A percentile compares a stretch with the other conserved stretches of the same genome.
These are phyloP conservation scores for Daphne laureola DNA, from an alignment of 441 rosid species.

Conservation along the genomic window DNA sequence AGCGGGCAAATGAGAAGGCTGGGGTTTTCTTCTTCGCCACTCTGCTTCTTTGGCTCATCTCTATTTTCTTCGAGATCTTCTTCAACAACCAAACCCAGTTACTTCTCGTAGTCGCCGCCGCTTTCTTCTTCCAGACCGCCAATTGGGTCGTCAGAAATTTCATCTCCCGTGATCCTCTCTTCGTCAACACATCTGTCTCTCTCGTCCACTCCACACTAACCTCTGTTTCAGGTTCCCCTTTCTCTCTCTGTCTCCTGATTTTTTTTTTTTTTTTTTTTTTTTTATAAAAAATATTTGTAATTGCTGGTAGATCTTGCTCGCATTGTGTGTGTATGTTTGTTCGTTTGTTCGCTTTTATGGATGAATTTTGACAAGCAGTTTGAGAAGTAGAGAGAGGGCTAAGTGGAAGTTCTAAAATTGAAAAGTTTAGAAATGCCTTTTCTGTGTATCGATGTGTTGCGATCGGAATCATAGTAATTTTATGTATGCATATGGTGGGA, in stretches of 20 bases:
- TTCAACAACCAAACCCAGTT: conserved; percentile 56
- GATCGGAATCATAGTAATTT: too few relatives aligned
- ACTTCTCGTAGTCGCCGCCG: conserved; percentile 41
- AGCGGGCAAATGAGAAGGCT: conserved; percentile 28
- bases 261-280: too few relatives aligned
- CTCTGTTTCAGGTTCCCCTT: conserved; percentile 61
- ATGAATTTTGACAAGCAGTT: too few relatives aligned
- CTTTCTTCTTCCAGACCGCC: conserved; percentile 53
- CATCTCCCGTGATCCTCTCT: conserved; percentile 75
- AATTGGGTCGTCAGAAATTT: conserved; percentile 49
- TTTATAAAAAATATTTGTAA: neutral
- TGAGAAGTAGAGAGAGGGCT: too few relatives aligned
- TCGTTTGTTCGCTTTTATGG: neutral
- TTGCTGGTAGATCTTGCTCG: neutral
- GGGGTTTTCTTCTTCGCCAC: conserved; percentile 65
- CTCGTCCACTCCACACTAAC: conserved; percentile 75
- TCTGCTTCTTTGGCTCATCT: conserved; percentile 69
- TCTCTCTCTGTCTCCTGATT: neutral
- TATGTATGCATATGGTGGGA: too few relatives aligned
- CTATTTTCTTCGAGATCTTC: conserved; percentile 63
- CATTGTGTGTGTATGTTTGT: neutral
- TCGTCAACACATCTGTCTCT: conserved; percentile 82
- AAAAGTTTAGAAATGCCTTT: too few relatives aligned
- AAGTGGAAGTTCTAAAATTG: too few relatives aligned
- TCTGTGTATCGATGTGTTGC: too few relatives aligned